Evolutionary conservation across 2,329 filamentous ascomycete species (phyloP), one percentile per base, ranked within the genome.

Genomic region (Gaeumannomyces sp.): DNA sequence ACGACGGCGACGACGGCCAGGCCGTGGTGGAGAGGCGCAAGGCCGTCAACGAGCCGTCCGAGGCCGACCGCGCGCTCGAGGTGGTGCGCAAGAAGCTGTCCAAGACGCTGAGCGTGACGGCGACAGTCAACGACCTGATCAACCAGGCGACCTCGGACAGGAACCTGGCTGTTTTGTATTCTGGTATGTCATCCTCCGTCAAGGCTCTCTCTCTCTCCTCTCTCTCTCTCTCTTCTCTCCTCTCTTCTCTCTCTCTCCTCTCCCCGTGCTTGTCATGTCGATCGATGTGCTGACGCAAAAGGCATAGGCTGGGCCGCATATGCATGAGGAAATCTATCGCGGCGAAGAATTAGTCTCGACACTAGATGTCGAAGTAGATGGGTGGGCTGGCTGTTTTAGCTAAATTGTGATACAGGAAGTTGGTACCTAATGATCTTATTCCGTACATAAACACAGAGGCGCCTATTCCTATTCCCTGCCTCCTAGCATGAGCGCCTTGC

Each of bases 31-130:
- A 80, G 65, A 69, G 72, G n/a, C 76, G 75, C 64, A 80, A 78
- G 70, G 74, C 78, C 29, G 78, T 81, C 58, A 87, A 87, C 66
- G 83, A 87, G 73, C 83, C 76, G 2, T 84, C 82, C 31, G 96
- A 99, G 77, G 96, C 95, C 2, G 93, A 97, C 68, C 83, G 96
- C 65, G 95, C 96, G 1, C 81, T 99, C 65, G 92, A 93, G 65
- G 90, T 98, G 28, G 95, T 99, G 65, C 88, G 91, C 73, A 98
- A 97, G 85, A 99, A 99, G 79, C 77, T 99, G 70, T 91, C 90
- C 68, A 97, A 97, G 81, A 93, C 91, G 2, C 77, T 99, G 73
- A 99, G 94, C 74, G 94, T 97, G 25, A 91, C 90, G 64, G 96
- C 95, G 3, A 97, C 93, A 19, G 95, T 99, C 64, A 98, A 97